A percentile compares a stretch with the other conserved stretches of the same genome.
Conservation (phyloP, 495 filamentous ascomycete species). For the Annulohypoxylon moriforme region DNA sequence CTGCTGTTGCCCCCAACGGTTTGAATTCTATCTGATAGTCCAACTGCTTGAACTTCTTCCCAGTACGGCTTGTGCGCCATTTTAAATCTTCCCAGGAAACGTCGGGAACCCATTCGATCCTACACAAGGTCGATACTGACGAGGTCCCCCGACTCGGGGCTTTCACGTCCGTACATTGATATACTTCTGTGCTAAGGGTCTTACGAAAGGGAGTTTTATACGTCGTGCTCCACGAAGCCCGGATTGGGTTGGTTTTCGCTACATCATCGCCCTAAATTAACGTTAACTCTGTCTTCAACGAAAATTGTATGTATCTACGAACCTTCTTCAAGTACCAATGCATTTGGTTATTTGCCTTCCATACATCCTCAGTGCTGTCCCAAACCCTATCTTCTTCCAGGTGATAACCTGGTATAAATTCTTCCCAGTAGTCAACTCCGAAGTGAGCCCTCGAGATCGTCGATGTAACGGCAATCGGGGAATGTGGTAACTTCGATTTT, state of each 20-base stretch:
- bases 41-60: background rate
- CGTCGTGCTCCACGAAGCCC: background rate
- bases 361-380: background rate
- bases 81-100: background rate
- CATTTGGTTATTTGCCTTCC: constrained; percentile 22
- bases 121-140: background rate
- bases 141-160: background rate
- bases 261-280: background rate
- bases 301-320: background rate
- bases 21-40: background rate
- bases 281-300: background rate
- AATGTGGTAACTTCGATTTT: background rate
- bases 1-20: background rate
- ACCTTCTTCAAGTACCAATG: constrained; percentile 28
- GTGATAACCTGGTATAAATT: constrained; percentile 6
- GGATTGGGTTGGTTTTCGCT: background rate
- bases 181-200: background rate
- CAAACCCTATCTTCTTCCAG: constrained; percentile 11
- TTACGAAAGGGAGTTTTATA: background rate
- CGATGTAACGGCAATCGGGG: constrained; percentile 3
- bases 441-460: constrained; percentile 37
- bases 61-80: background rate
- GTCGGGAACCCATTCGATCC: background rate
- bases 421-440: constrained; percentile 10
- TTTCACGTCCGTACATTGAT: background rate